Conservation (phyloP, 192 early-diverging fungal species). For the Mortierella antarctica region DNA sequence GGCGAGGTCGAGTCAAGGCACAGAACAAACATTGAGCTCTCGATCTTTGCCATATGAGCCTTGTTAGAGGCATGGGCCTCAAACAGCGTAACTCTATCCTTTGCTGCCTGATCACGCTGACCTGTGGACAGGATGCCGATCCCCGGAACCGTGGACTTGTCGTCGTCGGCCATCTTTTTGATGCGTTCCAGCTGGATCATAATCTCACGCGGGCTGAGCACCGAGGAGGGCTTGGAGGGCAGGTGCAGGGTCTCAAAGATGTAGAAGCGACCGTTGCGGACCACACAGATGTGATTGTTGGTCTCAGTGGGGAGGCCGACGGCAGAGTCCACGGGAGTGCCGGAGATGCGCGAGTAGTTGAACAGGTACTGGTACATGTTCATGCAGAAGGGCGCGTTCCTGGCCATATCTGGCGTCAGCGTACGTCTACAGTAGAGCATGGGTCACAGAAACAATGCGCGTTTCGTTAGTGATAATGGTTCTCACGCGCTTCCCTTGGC, state of each 20-base stretch:
- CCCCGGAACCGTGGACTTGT: slow-evolving; percentile 59
- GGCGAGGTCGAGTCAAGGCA: slow-evolving; percentile 81
- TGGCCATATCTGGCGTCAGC: slow-evolving; percentile 77
- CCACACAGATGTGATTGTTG: slow-evolving; percentile 80
- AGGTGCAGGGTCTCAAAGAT: slow-evolving; percentile 67
- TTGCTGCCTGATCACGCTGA: slow-evolving; percentile 65
- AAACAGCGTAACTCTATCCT: slow-evolving; percentile 67
- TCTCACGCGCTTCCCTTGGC: background rate
- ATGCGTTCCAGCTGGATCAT: slow-evolving; percentile 75
- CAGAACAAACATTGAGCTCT: slow-evolving; percentile 80
- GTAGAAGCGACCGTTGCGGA: slow-evolving; percentile 83
- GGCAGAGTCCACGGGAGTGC: slow-evolving; percentile 72
- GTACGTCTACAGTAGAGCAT: slow-evolving; percentile 64
- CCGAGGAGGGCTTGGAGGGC: slow-evolving; percentile 51
- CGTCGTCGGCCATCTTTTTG: slow-evolving; percentile 68
- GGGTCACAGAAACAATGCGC: slow-evolving; percentile 9
- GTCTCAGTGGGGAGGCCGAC: slow-evolving; percentile 65
- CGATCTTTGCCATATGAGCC: slow-evolving; percentile 72
- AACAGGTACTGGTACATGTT: slow-evolving; percentile 89
- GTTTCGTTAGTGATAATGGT: background rate
- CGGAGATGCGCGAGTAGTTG: slow-evolving; percentile 83
- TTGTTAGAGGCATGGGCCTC: slow-evolving; percentile 69
- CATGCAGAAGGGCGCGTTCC: slow-evolving; percentile 78
- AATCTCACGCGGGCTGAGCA: slow-evolving; percentile 44
- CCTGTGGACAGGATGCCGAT: slow-evolving; percentile 67